Base-by-base conservation (phyloP, 805 yeast genomes). In the Huiozyma sinensis region DNA sequence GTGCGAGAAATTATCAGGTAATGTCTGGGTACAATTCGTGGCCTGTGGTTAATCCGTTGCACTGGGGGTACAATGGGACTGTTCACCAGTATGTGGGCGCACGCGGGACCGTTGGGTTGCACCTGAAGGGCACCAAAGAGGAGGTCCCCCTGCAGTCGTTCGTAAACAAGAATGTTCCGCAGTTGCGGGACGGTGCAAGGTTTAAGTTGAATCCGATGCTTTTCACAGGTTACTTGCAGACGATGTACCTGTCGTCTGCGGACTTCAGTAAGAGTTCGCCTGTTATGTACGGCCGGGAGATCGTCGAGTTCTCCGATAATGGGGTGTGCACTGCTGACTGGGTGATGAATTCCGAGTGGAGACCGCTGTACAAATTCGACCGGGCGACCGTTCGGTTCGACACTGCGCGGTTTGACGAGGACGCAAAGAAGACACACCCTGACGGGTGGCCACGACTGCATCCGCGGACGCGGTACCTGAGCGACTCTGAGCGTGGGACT, bases 271-370 rank as follows among this genome's bases (percentile, higher is more conserved):
- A 67, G 36, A 61, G 62, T 29, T 81, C 80, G 49, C 64, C 65
- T 37, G 74, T 84, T 2, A 77, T 77, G 60, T 89, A 87, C 51
- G 95, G 94, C 2, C 72, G 96, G 53, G 76, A 83, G 52, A 56
- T 82, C 7, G 66, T 77, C 38, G 61, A 60, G 33, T 74, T 74
- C 45, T 57, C 68, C 4, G 95, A 87, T 55, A 82, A 81, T 8
- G 90, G 90, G 6, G 70, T 75, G 29, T 76, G 82, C 45, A 76
- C 92, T 11, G 75, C 83, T 12, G 97, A 88, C 64, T 79, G 81
- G 71, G 83, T 74, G 4, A 60, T 62, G 42, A 53, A 47, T 10
- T 45, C 50, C 11, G 40, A 41, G n/a, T 62, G 65, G 63, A 40
- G 50, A 10, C 17, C 41, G 7, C 46, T 49, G 39, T 60, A 58